These are phyloP conservation scores for Abelmoschus esculentus DNA, from an alignment of 345 rosid genomes.

Conservation along the genomic window DNA sequence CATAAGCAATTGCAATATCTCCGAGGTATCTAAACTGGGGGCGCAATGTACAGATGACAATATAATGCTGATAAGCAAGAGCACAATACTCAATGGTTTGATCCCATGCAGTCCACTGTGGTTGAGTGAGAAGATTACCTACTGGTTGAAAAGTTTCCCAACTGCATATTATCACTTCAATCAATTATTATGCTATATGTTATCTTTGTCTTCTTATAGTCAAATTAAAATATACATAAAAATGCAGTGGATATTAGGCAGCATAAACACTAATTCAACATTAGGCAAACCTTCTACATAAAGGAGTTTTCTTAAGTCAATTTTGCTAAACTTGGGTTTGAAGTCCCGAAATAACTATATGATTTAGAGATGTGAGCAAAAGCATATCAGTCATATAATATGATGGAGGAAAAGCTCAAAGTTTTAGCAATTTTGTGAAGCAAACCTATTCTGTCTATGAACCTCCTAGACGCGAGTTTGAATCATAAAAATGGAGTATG, in stretches of 20 bases:
- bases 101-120: conserved; percentile 99
- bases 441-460: too few relatives aligned
- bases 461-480: too few relatives aligned
- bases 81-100: conserved; percentile 98
- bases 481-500: too few relatives aligned
- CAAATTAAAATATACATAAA: not conserved
- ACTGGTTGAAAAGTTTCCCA: conserved; percentile 98
- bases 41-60: conserved; percentile 86
- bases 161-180: conserved; percentile 40
- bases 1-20: conserved; percentile 84
- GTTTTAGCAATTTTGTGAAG: too few relatives aligned
- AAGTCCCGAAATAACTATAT: too few relatives aligned
- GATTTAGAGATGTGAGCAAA: too few relatives aligned
- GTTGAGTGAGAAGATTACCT: conserved; percentile 94
- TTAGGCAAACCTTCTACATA: too few relatives aligned
- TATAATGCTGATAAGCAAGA: conserved; percentile 80
- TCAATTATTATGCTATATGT: conserved; percentile 6
- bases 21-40: conserved; percentile 95
- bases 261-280: not conserved
- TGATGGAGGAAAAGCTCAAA: too few relatives aligned
- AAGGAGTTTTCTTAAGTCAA: too few relatives aligned
- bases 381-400: too few relatives aligned
- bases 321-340: too few relatives aligned
- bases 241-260: not conserved
- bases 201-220: not conserved